Conservation (phyloP, 495 filamentous ascomycete species). For the Daldinia caldariorum region DNA sequence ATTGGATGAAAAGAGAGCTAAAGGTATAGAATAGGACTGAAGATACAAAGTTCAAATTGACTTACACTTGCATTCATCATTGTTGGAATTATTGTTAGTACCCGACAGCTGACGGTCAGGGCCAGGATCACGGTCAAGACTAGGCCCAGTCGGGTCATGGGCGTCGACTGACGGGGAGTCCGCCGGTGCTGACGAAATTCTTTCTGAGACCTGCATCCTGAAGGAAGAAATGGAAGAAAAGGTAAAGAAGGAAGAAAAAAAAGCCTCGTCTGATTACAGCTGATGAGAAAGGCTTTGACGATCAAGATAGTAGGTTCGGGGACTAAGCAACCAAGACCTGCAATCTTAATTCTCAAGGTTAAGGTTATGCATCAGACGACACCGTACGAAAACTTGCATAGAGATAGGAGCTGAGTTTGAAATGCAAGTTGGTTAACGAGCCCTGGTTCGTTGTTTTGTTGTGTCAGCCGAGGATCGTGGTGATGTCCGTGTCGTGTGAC, state of each 20-base stretch:
- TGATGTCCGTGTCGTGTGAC: slow-evolving; percentile 42
- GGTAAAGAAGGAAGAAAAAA: background rate
- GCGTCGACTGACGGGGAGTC: slow-evolving; percentile 20
- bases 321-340: slow-evolving; percentile 2
- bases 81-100: slow-evolving; percentile 24
- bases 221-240: slow-evolving; percentile 20
- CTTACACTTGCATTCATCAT: slow-evolving; percentile 34
- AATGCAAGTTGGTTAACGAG: slow-evolving; percentile 9
- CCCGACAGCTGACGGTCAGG: slow-evolving; percentile 26
- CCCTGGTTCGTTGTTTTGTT: slow-evolving; percentile 27
- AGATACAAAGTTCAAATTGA: slow-evolving; percentile 20
- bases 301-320: slow-evolving; percentile 4
- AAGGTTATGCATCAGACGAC: slow-evolving; percentile 22
- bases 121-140: slow-evolving; percentile 7
- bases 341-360: slow-evolving; percentile 24
- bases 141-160: slow-evolving; percentile 12
- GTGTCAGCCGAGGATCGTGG: slow-evolving; percentile 41
- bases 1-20: background rate
- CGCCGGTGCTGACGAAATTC: slow-evolving; percentile 32
- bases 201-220: slow-evolving; percentile 40
- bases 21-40: slow-evolving; percentile 6
- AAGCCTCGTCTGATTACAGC: slow-evolving; percentile 29
- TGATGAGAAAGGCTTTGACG: slow-evolving; percentile 16
- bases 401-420: background rate
- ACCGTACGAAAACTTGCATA: slow-evolving; percentile 1